A percentile compares a stretch with the other conserved stretches of the same genome.
phyloP scores from a whole-genome alignment of 2,329 filamentous ascomycete genomes.

The Trichophyton simii region DNA sequence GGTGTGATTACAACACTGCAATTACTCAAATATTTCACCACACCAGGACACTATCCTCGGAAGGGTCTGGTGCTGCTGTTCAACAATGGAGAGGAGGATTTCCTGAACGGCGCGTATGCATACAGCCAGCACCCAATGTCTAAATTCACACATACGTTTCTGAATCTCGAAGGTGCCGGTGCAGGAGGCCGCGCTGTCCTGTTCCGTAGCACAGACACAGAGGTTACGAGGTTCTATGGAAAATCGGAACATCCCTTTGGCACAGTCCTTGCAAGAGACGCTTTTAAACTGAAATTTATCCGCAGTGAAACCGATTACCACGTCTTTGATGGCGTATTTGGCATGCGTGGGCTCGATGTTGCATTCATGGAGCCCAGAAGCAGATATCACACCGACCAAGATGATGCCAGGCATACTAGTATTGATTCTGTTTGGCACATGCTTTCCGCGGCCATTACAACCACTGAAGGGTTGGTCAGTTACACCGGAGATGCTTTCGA shows the following conservation, averaged over 20 bases:
- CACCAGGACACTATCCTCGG: slow-evolving; percentile 56
- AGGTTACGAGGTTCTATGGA: slow-evolving; percentile 69
- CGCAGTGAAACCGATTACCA: slow-evolving; percentile 82
- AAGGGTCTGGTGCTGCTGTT: slow-evolving; percentile 72
- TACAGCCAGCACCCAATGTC: slow-evolving; percentile 75
- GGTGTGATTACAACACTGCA: slow-evolving; percentile 79
- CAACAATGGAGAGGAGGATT: slow-evolving; percentile 96
- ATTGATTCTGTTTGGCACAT: slow-evolving; percentile 74
- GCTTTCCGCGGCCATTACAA: slow-evolving; percentile 70
- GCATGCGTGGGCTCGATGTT: slow-evolving; percentile 77
- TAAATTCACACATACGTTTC: slow-evolving; percentile 69
- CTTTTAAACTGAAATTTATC: slow-evolving; percentile 66
- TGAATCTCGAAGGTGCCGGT: slow-evolving; percentile 91
- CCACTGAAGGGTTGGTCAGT: slow-evolving; percentile 57
- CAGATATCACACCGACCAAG: slow-evolving; percentile 81
- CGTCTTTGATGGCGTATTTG: slow-evolving; percentile 64
- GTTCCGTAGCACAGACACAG: slow-evolving; percentile 76
- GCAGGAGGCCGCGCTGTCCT: slow-evolving; percentile 78
- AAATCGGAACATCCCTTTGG: slow-evolving; percentile 66
- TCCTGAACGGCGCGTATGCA: slow-evolving; percentile 70
- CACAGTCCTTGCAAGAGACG: slow-evolving; percentile 67
- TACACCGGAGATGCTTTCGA: slow-evolving; percentile 56
- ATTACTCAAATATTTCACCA: slow-evolving; percentile 74
- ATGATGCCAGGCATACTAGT: slow-evolving; percentile 65
- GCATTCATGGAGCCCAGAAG: slow-evolving; percentile 81